Percentiles rank a stretch among this genome's conserved stretches.
Conservation (phyloP, 352 stramenopile species). For the Saprolegnia diclina region DNA sequence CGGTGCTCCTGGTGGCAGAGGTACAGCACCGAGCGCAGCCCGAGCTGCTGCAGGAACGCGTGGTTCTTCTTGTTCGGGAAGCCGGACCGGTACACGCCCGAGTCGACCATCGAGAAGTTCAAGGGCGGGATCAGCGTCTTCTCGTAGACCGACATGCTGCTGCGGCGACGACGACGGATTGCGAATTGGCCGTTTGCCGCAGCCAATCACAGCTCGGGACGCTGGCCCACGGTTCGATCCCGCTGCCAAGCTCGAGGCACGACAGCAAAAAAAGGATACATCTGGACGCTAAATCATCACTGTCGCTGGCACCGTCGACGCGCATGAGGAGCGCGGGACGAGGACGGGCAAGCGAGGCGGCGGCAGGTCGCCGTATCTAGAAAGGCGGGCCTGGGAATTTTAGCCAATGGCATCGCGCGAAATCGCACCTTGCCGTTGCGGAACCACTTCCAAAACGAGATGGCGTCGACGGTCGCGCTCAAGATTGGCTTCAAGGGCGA, state of each 20-base stretch:
- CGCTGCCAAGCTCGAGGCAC: too few relatives aligned
- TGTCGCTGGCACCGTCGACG: too few relatives aligned
- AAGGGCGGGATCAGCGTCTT: slow-evolving; percentile 84
- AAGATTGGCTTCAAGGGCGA: slow-evolving; percentile 82
- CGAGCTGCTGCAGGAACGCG: slow-evolving; percentile 78
- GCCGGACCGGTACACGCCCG: slow-evolving; percentile 80
- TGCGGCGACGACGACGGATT: not conserved
- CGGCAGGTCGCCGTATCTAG: too few relatives aligned
- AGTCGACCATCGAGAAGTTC: slow-evolving; percentile 88
- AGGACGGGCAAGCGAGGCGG: too few relatives aligned
- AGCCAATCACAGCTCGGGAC: not conserved
- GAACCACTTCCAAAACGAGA: too few relatives aligned
- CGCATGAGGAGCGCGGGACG: too few relatives aligned
- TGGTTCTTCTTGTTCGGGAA: slow-evolving; percentile 87
- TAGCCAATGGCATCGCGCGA: not conserved
- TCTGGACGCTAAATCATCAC: too few relatives aligned
- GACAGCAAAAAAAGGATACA: too few relatives aligned
- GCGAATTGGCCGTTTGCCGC: not conserved
- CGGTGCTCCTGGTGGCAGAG: slow-evolving; percentile 81
- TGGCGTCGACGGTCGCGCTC: slow-evolving; percentile 36
- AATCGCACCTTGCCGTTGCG: not conserved
- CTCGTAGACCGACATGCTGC: slow-evolving; percentile 72
- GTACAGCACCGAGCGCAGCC: slow-evolving; percentile 81
- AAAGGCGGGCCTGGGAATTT: not conserved
- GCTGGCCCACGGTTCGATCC: too few relatives aligned